phyloP scores from a whole-genome alignment of 2,329 filamentous ascomycete genomes.

The Triangularia verruculosa region DNA sequence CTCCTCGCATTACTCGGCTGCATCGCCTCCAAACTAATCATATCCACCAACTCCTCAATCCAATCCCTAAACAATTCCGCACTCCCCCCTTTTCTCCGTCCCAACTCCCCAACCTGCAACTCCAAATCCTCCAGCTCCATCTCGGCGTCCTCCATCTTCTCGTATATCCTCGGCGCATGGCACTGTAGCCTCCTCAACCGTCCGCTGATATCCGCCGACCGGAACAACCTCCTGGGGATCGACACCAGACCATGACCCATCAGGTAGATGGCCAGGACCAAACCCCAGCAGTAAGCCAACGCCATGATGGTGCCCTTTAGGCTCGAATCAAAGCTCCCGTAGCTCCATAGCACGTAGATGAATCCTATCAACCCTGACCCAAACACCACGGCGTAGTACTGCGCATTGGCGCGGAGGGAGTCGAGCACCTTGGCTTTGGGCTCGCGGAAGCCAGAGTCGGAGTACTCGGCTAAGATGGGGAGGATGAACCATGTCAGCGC shows the following conservation, averaged over 20 bases:
- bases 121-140: constrained; percentile 78
- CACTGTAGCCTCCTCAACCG: constrained; percentile 72
- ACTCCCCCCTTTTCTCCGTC: constrained; percentile 75
- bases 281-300: constrained; percentile 88
- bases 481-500: constrained; percentile 92
- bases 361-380: constrained; percentile 67
- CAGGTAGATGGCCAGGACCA: constrained; percentile 88
- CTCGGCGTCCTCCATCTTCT: constrained; percentile 82
- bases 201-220: constrained; percentile 72
- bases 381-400: constrained; percentile 81
- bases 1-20: constrained; percentile 39
- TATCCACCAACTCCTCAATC: constrained; percentile 91
- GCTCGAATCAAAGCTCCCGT: constrained; percentile 67
- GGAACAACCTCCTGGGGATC: constrained; percentile 77
- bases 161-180: constrained; percentile 77
- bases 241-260: constrained; percentile 97
- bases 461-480: constrained; percentile 89
- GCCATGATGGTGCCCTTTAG: constrained; percentile 90
- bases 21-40: constrained; percentile 58
- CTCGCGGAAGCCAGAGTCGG: constrained; percentile 89
- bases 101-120: constrained; percentile 73
- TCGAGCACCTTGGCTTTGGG: constrained; percentile 77
- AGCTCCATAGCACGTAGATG: constrained; percentile 78
- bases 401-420: constrained; percentile 80
- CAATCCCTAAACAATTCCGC: constrained; percentile 79